Evolutionary conservation across 179 eudicot genomes (phyloP).

Genomic region (Vitellaria paradoxa): DNA sequence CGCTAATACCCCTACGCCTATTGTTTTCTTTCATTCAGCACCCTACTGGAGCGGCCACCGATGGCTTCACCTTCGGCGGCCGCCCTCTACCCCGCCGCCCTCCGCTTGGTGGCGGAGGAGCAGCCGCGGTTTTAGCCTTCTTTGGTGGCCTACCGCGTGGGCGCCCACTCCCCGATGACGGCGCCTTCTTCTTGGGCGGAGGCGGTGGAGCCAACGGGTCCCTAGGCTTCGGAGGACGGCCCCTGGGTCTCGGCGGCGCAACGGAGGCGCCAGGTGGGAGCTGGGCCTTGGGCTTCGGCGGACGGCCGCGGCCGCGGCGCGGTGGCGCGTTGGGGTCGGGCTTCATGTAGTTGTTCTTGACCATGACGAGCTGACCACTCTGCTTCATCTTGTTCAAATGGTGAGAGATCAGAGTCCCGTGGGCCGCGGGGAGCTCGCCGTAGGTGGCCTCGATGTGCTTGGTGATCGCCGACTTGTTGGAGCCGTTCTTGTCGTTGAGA

Average conservation of each 20-base stretch:
- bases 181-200: not conserved
- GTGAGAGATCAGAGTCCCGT: slow-evolving; percentile 32
- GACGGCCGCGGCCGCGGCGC: not conserved
- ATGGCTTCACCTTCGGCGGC: slow-evolving; percentile 38
- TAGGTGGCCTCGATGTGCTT: slow-evolving; percentile 33
- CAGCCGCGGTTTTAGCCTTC: slow-evolving; percentile 4
- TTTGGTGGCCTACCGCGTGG: slow-evolving; percentile 40
- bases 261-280: not conserved
- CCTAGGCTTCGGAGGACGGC: slow-evolving; percentile 18
- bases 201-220: slow-evolving; percentile 2
- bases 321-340: slow-evolving; percentile 8
- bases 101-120: slow-evolving; percentile 16
- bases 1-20: slow-evolving; percentile 25
- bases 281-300: not conserved
- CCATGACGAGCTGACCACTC: slow-evolving; percentile 27
- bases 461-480: slow-evolving; percentile 33
- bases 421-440: slow-evolving; percentile 33
- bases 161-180: slow-evolving; percentile 19
- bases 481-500: slow-evolving; percentile 27
- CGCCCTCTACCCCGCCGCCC: slow-evolving; percentile 36
- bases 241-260: slow-evolving; percentile 23
- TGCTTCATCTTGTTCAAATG: slow-evolving; percentile 33
- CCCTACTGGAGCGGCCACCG: slow-evolving; percentile 25
- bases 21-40: slow-evolving; percentile 20
- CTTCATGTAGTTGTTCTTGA: slow-evolving; percentile 36